phyloP scores from a whole-genome alignment of 139 green algal species.

The Marvania coccoides region DNA sequence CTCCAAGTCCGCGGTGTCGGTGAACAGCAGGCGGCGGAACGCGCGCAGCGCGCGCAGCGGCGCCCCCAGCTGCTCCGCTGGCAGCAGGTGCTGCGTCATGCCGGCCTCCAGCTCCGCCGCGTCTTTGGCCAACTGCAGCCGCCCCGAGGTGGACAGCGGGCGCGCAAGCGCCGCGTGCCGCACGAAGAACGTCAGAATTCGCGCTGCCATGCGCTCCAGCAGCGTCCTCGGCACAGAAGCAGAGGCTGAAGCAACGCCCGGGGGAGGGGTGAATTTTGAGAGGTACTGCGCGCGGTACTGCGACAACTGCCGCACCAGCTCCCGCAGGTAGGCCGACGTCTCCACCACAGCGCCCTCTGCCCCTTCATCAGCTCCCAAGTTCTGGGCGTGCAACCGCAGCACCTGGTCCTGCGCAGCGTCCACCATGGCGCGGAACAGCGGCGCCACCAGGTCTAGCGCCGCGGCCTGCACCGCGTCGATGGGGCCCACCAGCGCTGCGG shows the following conservation, averaged over 20 bases:
- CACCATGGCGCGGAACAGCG: constrained; percentile 64
- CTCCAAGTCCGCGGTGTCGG: not conserved
- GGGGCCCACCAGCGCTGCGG: constrained; percentile 38
- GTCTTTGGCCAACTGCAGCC: constrained; percentile 73
- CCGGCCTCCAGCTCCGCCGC: constrained; percentile 78
- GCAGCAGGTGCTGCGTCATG: constrained; percentile 60
- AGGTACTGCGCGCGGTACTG: constrained; percentile 50
- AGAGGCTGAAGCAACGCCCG: not conserved
- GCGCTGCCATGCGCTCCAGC: constrained; percentile 65
- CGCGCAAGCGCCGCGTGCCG: constrained; percentile 78
- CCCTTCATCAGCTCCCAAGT: constrained; percentile 14
- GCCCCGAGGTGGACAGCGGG: constrained; percentile 53
- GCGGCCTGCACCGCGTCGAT: constrained; percentile 35
- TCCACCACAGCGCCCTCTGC: constrained; percentile 15
- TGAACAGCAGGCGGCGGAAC: constrained; percentile 64
- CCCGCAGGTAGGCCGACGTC: constrained; percentile 61
- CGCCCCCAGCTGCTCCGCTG: constrained; percentile 58
- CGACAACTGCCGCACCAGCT: constrained; percentile 45
- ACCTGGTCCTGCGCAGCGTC: constrained; percentile 44
- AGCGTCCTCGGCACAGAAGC: constrained; percentile 43
- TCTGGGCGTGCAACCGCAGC: constrained; percentile 45
- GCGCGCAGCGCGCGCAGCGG: constrained; percentile 53
- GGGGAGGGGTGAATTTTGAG: constrained; percentile 38
- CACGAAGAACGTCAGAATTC: constrained; percentile 83
- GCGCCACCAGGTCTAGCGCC: constrained; percentile 50